Evolutionary conservation across 2,329 filamentous ascomycete species (phyloP).

Genomic region (Monilinia fructicola): DNA sequence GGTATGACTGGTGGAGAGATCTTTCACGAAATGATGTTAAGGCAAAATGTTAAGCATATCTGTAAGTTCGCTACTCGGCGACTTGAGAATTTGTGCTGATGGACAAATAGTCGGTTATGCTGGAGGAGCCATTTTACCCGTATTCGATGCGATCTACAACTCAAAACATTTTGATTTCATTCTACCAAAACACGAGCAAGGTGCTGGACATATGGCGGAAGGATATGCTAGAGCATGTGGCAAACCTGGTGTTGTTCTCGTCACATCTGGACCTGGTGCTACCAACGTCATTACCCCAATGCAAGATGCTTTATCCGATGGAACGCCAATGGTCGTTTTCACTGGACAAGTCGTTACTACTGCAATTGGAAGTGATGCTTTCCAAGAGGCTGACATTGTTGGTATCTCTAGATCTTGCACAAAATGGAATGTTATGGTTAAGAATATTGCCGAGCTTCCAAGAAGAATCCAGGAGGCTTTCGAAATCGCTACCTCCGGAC

Average conservation of each 20-base stretch:
- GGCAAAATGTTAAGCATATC: constrained; percentile 87
- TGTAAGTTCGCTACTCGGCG: constrained; percentile 59
- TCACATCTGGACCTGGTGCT: constrained; percentile 93
- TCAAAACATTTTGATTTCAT: constrained; percentile 96
- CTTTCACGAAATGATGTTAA: constrained; percentile 98
- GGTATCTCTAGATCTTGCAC: constrained; percentile 94
- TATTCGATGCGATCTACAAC: constrained; percentile 99
- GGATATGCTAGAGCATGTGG: constrained; percentile 93
- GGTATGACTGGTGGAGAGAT: constrained; percentile 95
- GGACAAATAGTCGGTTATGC: constrained; percentile 71
- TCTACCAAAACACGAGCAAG: constrained; percentile 93
- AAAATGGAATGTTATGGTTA: constrained; percentile 99
- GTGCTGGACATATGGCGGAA: constrained; percentile 97
- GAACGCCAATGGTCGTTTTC: constrained; percentile 95
- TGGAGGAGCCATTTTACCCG: constrained; percentile 92
- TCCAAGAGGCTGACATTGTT: constrained; percentile 93
- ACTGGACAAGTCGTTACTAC: constrained; percentile 87
- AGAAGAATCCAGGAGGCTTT: constrained; percentile 96
- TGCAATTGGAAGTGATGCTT: constrained; percentile 91
- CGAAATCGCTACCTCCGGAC: constrained; percentile 91
- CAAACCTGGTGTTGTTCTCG: constrained; percentile 91
- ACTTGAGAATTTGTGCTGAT: constrained; percentile 27
- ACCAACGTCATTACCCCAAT: constrained; percentile 97
- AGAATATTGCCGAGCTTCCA: constrained; percentile 89
- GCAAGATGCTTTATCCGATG: constrained; percentile 93